Base-by-base conservation (phyloP, 495 filamentous ascomycete genomes). In the Penicillium malachiteum region DNA sequence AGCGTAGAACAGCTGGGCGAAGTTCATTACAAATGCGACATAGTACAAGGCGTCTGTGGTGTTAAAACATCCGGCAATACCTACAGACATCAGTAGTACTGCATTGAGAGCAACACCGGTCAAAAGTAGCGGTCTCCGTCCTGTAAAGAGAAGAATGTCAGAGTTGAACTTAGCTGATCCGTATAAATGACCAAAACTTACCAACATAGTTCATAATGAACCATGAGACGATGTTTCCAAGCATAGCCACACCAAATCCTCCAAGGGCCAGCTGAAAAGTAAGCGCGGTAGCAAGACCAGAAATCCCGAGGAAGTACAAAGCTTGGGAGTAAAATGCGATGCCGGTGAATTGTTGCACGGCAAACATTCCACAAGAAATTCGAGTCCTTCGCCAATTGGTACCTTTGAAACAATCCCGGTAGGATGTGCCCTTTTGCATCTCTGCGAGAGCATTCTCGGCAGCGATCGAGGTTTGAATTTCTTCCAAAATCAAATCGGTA, bases 321-420 rank as follows among this genome's bases (percentile, higher is more conserved):
- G 34, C 33, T 46, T 57, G 55, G 4, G 55, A 47, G 45, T 57
- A 57, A 8, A 57, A 43, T 38, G 55, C 55, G 1, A 52, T 52
- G 1, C 55, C 48, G 3, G 55, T 50, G 14, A 52, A 47, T 14
- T 57, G 55, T 9, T 52, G 55, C 12, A 57, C 55, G 2, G 37
- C 21, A 48, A 57, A 57, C 48, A 57, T 57, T 14, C 55, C 55
- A 42, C 55, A 52, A 6, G 55, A 41, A 16, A 57, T 52, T 3
- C 55, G 48, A 11, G 55, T 57, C 17, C 55, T 40, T 1, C 55
- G 55, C 34, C 42, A 57, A 11, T 57, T 32, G 12, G 48, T 52
- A 18, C 42, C 41, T 6, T 42, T 33, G 34, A 57, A 52, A n/a
- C 55, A 57, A 38, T 35, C 32, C 7, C 6, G 1, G 30, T 50